Evolutionary conservation across 371 early-diverging fungal genomes (phyloP).

Genomic region (Syncephalastrum sp.): DNA sequence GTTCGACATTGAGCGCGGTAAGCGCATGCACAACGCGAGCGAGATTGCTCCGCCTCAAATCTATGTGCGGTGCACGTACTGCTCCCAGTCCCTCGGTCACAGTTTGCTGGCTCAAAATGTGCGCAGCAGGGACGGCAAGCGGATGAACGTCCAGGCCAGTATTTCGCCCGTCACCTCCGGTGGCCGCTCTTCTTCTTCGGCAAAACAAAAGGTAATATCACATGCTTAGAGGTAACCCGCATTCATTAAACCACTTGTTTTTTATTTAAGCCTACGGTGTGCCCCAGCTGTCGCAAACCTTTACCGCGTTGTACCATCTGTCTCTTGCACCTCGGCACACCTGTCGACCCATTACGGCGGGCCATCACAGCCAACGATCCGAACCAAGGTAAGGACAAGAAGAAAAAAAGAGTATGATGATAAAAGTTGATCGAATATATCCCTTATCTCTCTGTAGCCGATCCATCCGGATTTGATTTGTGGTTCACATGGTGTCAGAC

Average conservation of each 20-base stretch:
- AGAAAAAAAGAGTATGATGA: background rate
- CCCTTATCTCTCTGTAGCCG: slow-evolving; percentile 11
- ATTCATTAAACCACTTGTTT: background rate
- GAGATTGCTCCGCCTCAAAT: slow-evolving; percentile 78
- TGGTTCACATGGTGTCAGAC: slow-evolving; percentile 99
- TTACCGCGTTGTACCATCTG: slow-evolving; percentile 95
- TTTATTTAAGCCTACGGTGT: slow-evolving; percentile 58
- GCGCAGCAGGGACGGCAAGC: slow-evolving; percentile 55
- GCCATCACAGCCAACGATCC: slow-evolving; percentile 46
- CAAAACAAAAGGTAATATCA: slow-evolving; percentile 45
- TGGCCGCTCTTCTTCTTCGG: slow-evolving; percentile 24
- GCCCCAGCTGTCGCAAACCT: slow-evolving; percentile 84
- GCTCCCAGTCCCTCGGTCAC: slow-evolving; percentile 77
- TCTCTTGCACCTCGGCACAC: slow-evolving; percentile 83
- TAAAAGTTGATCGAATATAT: slow-evolving; percentile 2
- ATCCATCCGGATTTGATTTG: slow-evolving; percentile 72
- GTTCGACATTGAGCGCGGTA: slow-evolving; percentile 87
- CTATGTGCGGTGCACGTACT: slow-evolving; percentile 88
- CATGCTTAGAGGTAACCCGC: background rate
- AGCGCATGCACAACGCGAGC: slow-evolving; percentile 52
- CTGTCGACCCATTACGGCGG: slow-evolving; percentile 53
- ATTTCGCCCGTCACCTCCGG: slow-evolving; percentile 24
- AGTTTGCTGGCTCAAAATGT: slow-evolving; percentile 57
- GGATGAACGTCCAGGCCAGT: slow-evolving; percentile 53
- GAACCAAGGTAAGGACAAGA: slow-evolving; percentile 25